phyloP scores from a whole-genome alignment of 306 rosid genomes.

The Mucuna pruriens region DNA sequence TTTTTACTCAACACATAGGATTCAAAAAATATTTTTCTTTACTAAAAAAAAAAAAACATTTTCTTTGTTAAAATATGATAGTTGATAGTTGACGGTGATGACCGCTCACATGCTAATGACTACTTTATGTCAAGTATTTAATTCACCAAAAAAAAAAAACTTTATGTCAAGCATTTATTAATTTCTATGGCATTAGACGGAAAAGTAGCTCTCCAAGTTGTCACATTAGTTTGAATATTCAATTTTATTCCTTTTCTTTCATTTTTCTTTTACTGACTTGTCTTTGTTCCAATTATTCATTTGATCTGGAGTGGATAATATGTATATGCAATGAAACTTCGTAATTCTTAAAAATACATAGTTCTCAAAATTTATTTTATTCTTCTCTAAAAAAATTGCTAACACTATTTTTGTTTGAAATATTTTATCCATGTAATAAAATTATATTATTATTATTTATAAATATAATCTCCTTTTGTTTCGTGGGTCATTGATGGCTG shows the following conservation, averaged over 20 bases:
- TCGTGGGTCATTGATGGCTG: background rate
- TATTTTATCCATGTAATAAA: background rate
- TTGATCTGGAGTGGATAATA: background rate
- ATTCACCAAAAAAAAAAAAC: too few relatives aligned
- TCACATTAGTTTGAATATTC: constrained; percentile 14
- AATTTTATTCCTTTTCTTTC: background rate
- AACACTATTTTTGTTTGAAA: background rate
- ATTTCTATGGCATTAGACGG: background rate
- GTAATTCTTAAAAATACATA: background rate
- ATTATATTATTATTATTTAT: too few relatives aligned
- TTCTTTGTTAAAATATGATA: too few relatives aligned
- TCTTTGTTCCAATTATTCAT: background rate
- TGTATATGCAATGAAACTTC: background rate
- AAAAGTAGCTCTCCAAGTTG: background rate
- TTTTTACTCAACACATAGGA: too few relatives aligned
- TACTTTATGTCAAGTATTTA: too few relatives aligned
- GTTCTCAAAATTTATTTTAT: background rate
- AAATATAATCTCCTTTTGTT: too few relatives aligned
- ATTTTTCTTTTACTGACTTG: background rate
- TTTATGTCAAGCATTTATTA: background rate
- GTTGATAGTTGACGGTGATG: background rate
- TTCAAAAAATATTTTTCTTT: background rate
- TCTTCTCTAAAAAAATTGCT: too few relatives aligned
- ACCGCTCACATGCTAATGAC: background rate
- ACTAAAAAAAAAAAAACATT: too few relatives aligned